Evolutionary conservation across 495 filamentous ascomycete genomes (phyloP), one percentile per base, ranked within the genome.

Genomic region (Hypoxylon intermedium): DNA sequence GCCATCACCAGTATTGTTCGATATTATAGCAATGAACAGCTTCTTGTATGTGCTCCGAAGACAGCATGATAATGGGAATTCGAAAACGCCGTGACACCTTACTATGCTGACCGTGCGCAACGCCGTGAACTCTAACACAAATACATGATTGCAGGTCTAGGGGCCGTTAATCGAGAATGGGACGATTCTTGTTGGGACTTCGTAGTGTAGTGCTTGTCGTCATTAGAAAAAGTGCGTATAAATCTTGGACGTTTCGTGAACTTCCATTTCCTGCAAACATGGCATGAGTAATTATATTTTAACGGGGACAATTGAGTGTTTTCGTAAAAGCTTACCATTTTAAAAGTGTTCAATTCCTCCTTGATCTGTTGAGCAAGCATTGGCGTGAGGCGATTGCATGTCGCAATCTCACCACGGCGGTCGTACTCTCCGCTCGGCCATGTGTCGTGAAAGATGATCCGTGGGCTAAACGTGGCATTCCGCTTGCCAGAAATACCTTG

Each of bases 291-390:
- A 51, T 31, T 3, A 33, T 13, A 20, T 26, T 13, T 36, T 6
- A 24, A 53, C 26, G 16, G 6, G 40, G 24, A 5, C 18, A 20
- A 15, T 7, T 3, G 7, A 9, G 13, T 7, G n/a, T 16, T 21
- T 23, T 16, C 6, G 26, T 15, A 13, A 21, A 15, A 21, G 79
- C 88, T 57, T 73, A 97, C 94, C 94, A 99, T 98, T 71, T 98
- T 99, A 82, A 98, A 99, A 62, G 87, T 93, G 77, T 99, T 99
- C 65, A 99, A 81, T 76, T 99, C 94, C 76, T 99, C 94, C 78
- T 98, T 98, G 77, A 99, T 99, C 72, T 99, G 94, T 72, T 99
- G 94, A 28, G 94, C 94, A 60, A 98, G 85, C 82, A 98, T 90
- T 13, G 94, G 94, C 36, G 94, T 99, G 57, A 99, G 77, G 53